Evolutionary conservation across 768 basidiomycete species (phyloP), one percentile per base, ranked within the genome.

Genomic region (Lentinula sp.): DNA sequence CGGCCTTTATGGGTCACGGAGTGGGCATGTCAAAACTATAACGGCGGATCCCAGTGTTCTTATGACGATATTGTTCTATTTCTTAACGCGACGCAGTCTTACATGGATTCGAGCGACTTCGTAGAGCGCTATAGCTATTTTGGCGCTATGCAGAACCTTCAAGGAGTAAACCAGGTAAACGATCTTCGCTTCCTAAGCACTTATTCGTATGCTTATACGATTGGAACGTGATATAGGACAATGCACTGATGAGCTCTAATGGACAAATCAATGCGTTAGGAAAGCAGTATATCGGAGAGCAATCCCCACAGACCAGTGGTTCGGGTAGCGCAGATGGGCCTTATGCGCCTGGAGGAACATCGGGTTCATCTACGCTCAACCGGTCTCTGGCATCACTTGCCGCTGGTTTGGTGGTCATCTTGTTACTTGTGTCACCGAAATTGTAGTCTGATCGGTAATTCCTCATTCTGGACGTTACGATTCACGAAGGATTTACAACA

Each of bases 51-150:
- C 6, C 82, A 85, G 66, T 84, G 83, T 61, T 75, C 79, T 0
- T 62, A 69, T 34, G 67, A 78, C 4, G 77, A 84, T 23, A 71
- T 84, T 8, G 68, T 73, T 6, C 57, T 66, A 32, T 83, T 85
- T 68, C 73, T 85, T 69, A 81, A 83, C 62, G 68, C 69, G 11
- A 84, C 83, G 0, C 80, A 83, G 60, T 57, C 68, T 1, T 86
- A 77, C 70, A 80, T 87, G 82, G 82, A 86, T 61, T 63, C 65
- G 5, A 72, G 79, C 1, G 68, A 71, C 23, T 86, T 75, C 69
- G 79, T 86, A 15, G 84, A 86, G 66, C 74, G 85, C 4, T 86
- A 85, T 67, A 73, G 82, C 8, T 87, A 83, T 83, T 86, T 81
- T 66, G 85, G 85, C 9, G 80, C 81, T 4, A 79, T 83, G 79